Evolutionary conservation across 2,329 filamentous ascomycete genomes (phyloP), one percentile per base, ranked within the genome.

Genomic region (Ceratocystis cubensis): DNA sequence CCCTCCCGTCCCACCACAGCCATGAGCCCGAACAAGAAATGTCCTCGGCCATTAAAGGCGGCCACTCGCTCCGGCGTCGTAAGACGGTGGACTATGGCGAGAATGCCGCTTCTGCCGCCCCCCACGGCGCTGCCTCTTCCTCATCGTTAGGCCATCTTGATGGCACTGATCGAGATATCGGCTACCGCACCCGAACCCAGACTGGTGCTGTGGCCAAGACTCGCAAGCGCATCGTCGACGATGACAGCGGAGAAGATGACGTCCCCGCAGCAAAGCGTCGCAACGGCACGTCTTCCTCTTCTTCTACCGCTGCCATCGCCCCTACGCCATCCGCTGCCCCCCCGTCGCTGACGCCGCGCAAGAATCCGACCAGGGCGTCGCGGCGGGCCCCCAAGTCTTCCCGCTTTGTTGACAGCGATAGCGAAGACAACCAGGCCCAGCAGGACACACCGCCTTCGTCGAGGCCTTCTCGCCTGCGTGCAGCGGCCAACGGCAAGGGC

Each of bases 51-150:
- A 61, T 64, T 65, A 85, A 84, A 72, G 82, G 82, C 64, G 82
- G 82, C 62, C 82, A 84, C 73, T 82, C 81, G 44, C 77, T 85
- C 37, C 78, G 82, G 69, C 83, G 81, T 73, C 78, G 82, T 65
- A 76, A 80, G 64, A 81, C 81, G 67, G 77, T 84, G 69, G 82
- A 84, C 73, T 84, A 84, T 75, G 80, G 82, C 68, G 81, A 83
- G 56, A 59, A 59, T 53, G 66, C 72, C 5, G 25, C 44, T 8
- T 61, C 70, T 75, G 72, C 73, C 10, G 20, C 59, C 50, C 13
- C 25, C 15, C 13, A 15, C 6, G 20, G 20, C 25, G 73, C 53
- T 10, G n/a, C 53, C 10, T 53, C 65, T 72, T 61, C 73, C 74
- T 48, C 74, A 74, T 71, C 70, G 62, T 44, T 70, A 5, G 65